phyloP scores from a whole-genome alignment of 2,329 filamentous ascomycete genomes.

The Calcarisporium arbuscula region DNA sequence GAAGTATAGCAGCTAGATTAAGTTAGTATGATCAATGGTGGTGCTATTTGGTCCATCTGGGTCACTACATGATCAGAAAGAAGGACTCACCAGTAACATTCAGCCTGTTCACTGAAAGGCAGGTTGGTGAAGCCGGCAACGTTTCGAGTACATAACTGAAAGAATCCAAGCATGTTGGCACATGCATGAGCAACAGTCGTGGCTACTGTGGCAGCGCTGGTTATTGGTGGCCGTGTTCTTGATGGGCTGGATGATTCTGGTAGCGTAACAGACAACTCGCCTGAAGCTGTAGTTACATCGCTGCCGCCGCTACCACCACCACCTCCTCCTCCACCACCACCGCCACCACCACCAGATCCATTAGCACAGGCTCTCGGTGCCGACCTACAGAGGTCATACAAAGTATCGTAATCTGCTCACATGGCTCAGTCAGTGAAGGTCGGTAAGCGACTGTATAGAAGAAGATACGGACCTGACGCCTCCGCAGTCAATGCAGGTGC shows the following conservation, averaged over 20 bases:
- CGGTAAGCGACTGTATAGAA: too few relatives aligned
- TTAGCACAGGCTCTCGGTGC: too few relatives aligned
- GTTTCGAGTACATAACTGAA: conserved; percentile 17
- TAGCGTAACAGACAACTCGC: too few relatives aligned
- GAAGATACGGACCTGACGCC: conserved; percentile 17
- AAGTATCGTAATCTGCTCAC: conserved; percentile 19
- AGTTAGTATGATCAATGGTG: conserved; percentile 9
- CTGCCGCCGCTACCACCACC: too few relatives aligned
- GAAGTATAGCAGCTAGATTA: conserved; percentile 16
- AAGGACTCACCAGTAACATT: conserved; percentile 25
- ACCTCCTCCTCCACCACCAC: too few relatives aligned
- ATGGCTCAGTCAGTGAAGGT: too few relatives aligned
- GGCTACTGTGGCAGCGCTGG: too few relatives aligned
- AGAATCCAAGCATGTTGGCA: conserved; percentile 19
- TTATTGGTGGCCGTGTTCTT: too few relatives aligned
- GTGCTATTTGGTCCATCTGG: too few relatives aligned
- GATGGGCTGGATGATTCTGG: too few relatives aligned
- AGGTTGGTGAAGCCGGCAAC: conserved; percentile 19
- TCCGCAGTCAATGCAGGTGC: conserved; percentile 14
- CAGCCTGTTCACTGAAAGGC: conserved; percentile 20
- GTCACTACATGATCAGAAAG: background rate
- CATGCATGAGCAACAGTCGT: conserved; percentile 18
- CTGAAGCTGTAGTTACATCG: too few relatives aligned
- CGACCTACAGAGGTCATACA: conserved; percentile 21
- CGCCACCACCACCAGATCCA: too few relatives aligned